These are phyloP conservation scores for Saraca asoca DNA, from an alignment of 331 rosid species.

Conservation along the genomic window DNA sequence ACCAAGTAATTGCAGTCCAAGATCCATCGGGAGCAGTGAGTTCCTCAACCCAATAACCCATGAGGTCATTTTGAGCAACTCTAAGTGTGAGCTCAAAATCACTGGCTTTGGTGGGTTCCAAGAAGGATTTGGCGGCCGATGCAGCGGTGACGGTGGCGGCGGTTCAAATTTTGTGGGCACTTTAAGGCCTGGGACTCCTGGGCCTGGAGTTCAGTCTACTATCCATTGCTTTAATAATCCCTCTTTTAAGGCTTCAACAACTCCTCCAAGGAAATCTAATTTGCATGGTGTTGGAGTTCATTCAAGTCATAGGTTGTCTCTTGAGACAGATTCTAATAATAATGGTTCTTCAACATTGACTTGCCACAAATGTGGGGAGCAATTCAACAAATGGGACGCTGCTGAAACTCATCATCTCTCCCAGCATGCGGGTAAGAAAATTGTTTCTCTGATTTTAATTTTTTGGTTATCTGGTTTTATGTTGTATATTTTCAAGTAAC, in stretches of 20 bases:
- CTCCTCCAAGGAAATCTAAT: slow-evolving; percentile 76
- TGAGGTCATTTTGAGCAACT: slow-evolving; percentile 91
- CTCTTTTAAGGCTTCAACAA: slow-evolving; percentile 67
- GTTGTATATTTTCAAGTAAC: no score
- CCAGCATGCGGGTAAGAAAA: slow-evolving; percentile 85
- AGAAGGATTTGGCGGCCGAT: slow-evolving; percentile 50
- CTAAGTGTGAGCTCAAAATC: slow-evolving; percentile 94
- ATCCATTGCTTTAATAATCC: slow-evolving; percentile 77
- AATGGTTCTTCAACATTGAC: slow-evolving; percentile 63
- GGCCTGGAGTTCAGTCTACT: slow-evolving; percentile 83
- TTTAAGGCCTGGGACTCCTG: slow-evolving; percentile 90
- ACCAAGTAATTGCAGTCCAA: slow-evolving; percentile 90
- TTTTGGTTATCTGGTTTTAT: slow-evolving; percentile 20
- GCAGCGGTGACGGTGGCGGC: slow-evolving; percentile 14
- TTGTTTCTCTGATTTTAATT: slow-evolving; percentile 4
- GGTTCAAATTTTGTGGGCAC: slow-evolving; percentile 85
- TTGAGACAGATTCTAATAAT: slow-evolving; percentile 51
- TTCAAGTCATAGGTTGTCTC: slow-evolving; percentile 61
- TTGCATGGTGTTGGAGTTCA: slow-evolving; percentile 53
- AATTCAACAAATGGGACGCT: slow-evolving; percentile 89
- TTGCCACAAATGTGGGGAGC: slow-evolving; percentile 98
- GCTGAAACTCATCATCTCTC: slow-evolving; percentile 97
- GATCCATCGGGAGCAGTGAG: slow-evolving; percentile 98
- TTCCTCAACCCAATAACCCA: slow-evolving; percentile 95
- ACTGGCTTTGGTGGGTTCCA: slow-evolving; percentile 75